Evolutionary conservation across 192 early-diverging fungal species (phyloP).

Genomic region (Entrophospora sp.): DNA sequence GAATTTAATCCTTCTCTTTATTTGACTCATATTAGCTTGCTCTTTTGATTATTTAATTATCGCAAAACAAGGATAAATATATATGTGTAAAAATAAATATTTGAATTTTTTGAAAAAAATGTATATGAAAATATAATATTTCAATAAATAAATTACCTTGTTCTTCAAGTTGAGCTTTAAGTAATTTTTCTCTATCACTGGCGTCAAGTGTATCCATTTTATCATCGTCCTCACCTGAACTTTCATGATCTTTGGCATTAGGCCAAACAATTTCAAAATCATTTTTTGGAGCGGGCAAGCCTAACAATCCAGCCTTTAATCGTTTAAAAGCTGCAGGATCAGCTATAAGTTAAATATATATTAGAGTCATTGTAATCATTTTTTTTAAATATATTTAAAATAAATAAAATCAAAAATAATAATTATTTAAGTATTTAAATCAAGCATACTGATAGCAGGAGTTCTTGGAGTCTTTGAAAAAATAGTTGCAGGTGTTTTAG

Average conservation of each 20-base stretch:
- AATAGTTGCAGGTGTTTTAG: slow-evolving; percentile 33
- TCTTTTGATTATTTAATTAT: too few relatives aligned
- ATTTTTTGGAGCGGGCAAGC: slow-evolving; percentile 82
- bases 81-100: too few relatives aligned
- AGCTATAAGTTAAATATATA: background rate
- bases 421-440: too few relatives aligned
- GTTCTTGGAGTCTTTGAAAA: slow-evolving; percentile 16
- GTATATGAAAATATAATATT: background rate
- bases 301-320: slow-evolving; percentile 56
- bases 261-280: slow-evolving; percentile 89
- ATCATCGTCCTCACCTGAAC: slow-evolving; percentile 11
- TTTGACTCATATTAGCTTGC: too few relatives aligned
- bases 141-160: slow-evolving; percentile 32
- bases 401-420: too few relatives aligned
- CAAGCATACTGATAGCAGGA: slow-evolving; percentile 25
- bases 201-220: slow-evolving; percentile 62
- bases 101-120: too few relatives aligned
- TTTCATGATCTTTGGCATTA: slow-evolving; percentile 40
- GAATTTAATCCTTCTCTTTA: too few relatives aligned
- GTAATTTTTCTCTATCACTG: slow-evolving; percentile 53
- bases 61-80: too few relatives aligned
- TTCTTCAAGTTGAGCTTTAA: slow-evolving; percentile 38
- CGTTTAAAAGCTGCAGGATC: slow-evolving; percentile 37
- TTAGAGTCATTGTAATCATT: too few relatives aligned
- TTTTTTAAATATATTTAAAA: too few relatives aligned